Evolutionary conservation across 192 early-diverging fungal species (phyloP).

Genomic region (Entomortierella chlamydospora): DNA sequence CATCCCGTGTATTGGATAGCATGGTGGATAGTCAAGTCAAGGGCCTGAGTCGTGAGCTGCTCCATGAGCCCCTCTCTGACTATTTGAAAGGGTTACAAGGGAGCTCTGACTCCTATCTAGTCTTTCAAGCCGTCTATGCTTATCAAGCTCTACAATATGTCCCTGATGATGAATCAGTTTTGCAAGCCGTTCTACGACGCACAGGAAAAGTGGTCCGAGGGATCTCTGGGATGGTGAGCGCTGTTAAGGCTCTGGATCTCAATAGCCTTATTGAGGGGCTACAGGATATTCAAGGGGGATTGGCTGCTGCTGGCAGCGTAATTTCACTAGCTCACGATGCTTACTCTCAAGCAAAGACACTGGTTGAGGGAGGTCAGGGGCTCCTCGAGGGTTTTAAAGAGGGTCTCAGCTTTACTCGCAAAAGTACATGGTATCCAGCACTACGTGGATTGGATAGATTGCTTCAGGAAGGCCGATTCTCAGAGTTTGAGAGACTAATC

Average conservation of each 20-base stretch:
- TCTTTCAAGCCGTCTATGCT: conserved; percentile 1
- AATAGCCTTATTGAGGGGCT: background rate
- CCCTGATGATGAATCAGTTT: conserved; percentile 1
- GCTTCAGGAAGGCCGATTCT: background rate
- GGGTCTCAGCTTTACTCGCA: background rate
- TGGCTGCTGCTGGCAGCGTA: background rate
- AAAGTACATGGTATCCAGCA: conserved; percentile 4
- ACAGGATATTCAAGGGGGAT: background rate
- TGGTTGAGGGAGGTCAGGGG: background rate
- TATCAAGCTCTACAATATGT: conserved; percentile 4
- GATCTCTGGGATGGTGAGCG: background rate
- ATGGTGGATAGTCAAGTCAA: conserved; percentile 5
- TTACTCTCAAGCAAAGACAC: background rate
- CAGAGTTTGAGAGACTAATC: background rate
- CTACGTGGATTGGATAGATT: background rate
- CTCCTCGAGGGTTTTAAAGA: background rate
- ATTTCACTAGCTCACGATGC: background rate
- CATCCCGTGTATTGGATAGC: conserved; percentile 4
- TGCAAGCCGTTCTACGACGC: background rate
- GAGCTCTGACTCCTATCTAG: background rate
- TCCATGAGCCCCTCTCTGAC: background rate
- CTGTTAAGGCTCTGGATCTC: conserved; percentile 1
- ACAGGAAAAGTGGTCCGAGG: background rate
- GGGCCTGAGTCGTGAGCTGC: background rate
- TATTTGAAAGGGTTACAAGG: background rate